These are phyloP conservation scores for Arachis hypogaea DNA, from an alignment of 306 rosid species.

Conservation along the genomic window DNA sequence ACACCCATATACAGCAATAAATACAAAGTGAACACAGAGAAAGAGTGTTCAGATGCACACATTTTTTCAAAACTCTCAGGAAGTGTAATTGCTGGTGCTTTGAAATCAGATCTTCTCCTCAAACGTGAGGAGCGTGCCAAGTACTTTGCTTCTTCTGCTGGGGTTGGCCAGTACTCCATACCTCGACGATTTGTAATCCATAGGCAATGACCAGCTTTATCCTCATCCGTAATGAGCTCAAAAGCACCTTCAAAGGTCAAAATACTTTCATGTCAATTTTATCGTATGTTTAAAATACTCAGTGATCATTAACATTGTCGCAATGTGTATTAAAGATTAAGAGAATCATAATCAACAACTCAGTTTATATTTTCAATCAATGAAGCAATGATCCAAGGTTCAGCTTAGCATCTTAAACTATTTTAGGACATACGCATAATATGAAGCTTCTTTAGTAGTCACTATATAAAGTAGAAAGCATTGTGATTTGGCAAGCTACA, in stretches of 20 bases:
- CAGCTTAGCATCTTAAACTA: constrained; percentile 4
- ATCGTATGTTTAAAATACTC: constrained; percentile 9
- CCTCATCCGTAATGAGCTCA: constrained; percentile 83
- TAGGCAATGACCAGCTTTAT: constrained; percentile 89
- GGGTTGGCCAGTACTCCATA: constrained; percentile 91
- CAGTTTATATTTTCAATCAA: constrained; percentile 7
- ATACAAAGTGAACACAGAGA: constrained; percentile 34
- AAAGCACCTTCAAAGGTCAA: constrained; percentile 68
- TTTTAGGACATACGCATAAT: not conserved
- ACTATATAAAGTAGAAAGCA: constrained; percentile 20
- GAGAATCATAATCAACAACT: constrained; percentile 1
- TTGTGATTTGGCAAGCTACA: constrained; percentile 31
- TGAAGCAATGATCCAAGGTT: not conserved
- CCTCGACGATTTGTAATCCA: constrained; percentile 97
- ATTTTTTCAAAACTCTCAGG: constrained; percentile 82
- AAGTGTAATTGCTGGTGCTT: constrained; percentile 58
- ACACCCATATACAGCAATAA: constrained; percentile 15
- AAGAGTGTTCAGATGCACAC: constrained; percentile 52
- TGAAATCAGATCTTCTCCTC: constrained; percentile 49
- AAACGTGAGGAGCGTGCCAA: constrained; percentile 36
- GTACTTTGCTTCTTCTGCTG: constrained; percentile 75
- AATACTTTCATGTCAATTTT: constrained; percentile 38
- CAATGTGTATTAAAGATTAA: constrained; percentile 8
- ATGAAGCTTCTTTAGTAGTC: constrained; percentile 29
- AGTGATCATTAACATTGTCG: constrained; percentile 18